A percentile compares a stretch with the other conserved stretches of the same genome.
Evolutionary conservation across 768 basidiomycete genomes (phyloP).

Genomic region (Dendrothele bispora): DNA sequence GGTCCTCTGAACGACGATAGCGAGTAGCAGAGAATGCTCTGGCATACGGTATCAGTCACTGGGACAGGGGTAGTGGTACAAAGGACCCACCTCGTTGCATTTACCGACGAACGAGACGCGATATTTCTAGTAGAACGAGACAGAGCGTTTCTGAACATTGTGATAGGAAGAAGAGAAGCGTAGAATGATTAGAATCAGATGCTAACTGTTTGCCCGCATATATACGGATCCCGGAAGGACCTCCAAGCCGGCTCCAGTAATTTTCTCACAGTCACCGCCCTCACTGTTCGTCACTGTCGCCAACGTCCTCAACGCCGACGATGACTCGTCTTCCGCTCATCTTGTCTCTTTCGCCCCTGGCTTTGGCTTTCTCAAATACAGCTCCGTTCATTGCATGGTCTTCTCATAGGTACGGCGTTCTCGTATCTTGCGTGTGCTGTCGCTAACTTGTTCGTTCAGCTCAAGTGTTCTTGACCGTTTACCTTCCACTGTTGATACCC

Average conservation of each 20-base stretch:
- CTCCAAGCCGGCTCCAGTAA: neutral
- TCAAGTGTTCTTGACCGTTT: constrained; percentile 47
- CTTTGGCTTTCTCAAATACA: constrained; percentile 60
- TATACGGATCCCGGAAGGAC: neutral
- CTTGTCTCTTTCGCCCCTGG: constrained; percentile 45
- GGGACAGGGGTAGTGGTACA: neutral
- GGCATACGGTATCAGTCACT: neutral
- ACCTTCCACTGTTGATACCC: constrained; percentile 15
- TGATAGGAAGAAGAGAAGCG: neutral
- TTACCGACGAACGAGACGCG: neutral
- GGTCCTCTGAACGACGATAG: constrained; percentile 24
- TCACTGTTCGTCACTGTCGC: too few relatives aligned
- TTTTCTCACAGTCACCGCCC: too few relatives aligned
- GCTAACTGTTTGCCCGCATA: neutral
- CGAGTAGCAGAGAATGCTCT: constrained; percentile 22
- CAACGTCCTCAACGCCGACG: neutral
- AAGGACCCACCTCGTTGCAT: neutral
- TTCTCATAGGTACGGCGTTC: constrained; percentile 53
- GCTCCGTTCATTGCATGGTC: constrained; percentile 73
- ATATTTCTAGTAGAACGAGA: neutral
- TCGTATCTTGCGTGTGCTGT: neutral
- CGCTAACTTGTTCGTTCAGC: constrained; percentile 30
- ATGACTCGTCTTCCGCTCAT: constrained; percentile 19
- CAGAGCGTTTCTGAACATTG: constrained; percentile 7
- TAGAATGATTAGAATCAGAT: neutral